A percentile compares a stretch with the other conserved stretches of the same genome.
phyloP scores from a whole-genome alignment of 768 basidiomycete species.

The Podaxis sp. region DNA sequence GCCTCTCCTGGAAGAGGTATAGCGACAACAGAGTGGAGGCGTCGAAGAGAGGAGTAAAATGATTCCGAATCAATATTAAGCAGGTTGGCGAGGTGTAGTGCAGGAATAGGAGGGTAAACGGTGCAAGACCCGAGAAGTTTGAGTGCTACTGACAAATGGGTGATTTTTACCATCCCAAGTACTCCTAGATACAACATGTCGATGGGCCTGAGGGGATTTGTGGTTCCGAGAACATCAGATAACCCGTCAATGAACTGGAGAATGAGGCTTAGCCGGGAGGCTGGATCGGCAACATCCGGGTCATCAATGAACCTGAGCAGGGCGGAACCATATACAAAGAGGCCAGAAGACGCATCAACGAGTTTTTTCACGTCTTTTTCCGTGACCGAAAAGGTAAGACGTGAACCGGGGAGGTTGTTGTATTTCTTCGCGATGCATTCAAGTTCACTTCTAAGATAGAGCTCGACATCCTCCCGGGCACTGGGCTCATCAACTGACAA shows the following conservation, averaged over 20 bases:
- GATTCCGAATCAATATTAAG: not conserved
- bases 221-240: no score
- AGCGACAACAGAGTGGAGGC: not conserved
- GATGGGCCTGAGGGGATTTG: not conserved
- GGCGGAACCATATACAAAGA: slow-evolving; percentile 14
- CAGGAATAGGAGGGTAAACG: not conserved
- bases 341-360: slow-evolving; percentile 12
- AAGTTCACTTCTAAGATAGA: not conserved
- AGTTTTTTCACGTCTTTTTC: not conserved
- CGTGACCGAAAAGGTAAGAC: not conserved
- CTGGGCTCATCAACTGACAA: not conserved
- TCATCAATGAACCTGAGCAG: slow-evolving; percentile 16
- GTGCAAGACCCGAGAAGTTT: not conserved
- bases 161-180: not conserved
- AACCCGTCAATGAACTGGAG: not conserved
- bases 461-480: not conserved
- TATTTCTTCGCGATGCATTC: not conserved
- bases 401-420: not conserved
- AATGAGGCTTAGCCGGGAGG: not conserved
- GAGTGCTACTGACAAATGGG: not conserved
- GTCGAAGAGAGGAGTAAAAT: not conserved
- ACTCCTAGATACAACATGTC: not conserved
- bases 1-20: not conserved
- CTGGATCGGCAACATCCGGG: not conserved
- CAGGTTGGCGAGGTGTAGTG: not conserved